Base-by-base conservation (phyloP, 306 rosid genomes). In the Myrica gale region DNA sequence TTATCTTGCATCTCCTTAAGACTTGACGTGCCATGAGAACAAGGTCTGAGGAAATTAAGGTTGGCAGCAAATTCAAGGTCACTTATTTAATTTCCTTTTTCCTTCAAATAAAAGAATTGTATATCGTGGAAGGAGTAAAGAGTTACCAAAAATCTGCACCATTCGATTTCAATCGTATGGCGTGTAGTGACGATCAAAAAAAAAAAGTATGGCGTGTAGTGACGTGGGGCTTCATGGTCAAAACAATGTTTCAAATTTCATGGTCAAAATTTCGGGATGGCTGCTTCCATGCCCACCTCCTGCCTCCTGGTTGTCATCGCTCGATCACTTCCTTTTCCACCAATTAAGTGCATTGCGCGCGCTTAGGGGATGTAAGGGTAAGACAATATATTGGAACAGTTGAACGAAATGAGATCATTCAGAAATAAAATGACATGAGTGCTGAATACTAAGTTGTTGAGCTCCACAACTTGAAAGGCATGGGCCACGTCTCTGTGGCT, bases 381-480 rank as follows among this genome's bases (percentile, higher is more conserved):
- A 46, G 43, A 45, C 52, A 61, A 32, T 7, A 12, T 63, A 69
- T 69, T 20, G 54, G 72, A 47, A 76, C 17, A 47, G 60, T 56
- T 5, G 71, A 75, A 73, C 44, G 67, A 63, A 62, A 70, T 78
- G 74, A 53, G 55, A 58, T 75, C 69, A 81, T 77, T 81, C 43
- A 72, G 81, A 84, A 44, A 73, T 67, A 78, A 80, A 74, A 52
- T 66, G 68, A 54, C 67, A 44, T 58, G 58, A 75, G 79, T 75
- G 37, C 37, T 32, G 69, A 86, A 79, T 74, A 78, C 78, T 19
- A 67, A 55, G 80, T 81, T 81, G 84, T 72, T 75, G 71, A 52
- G 73, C 89, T 87, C 91, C 83, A 85, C 86, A 76, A 74, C 74
- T 65, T 74, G 79, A 82, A 82, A 82, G 71, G 79, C 63, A 73